Percentiles rank a stretch among this genome's conserved stretches.
phyloP scores from a whole-genome alignment of 352 stramenopile species.

The Globisporangium cystogenes region DNA sequence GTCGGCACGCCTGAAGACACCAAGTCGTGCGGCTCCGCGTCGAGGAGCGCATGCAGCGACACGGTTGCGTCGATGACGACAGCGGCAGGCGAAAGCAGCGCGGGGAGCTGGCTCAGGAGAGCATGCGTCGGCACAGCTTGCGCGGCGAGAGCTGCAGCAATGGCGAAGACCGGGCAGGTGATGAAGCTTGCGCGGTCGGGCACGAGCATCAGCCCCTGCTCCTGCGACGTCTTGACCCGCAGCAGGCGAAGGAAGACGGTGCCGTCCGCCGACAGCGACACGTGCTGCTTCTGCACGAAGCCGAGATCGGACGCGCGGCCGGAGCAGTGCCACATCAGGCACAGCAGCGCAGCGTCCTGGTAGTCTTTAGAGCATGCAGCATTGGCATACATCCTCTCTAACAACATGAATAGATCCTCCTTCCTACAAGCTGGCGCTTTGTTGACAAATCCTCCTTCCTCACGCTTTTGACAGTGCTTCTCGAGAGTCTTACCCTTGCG shows the following conservation, averaged over 20 bases:
- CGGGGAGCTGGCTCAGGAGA: not conserved
- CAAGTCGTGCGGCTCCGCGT: not conserved
- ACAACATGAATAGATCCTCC: too few species aligned
- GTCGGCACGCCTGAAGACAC: too few species aligned
- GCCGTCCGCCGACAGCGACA: not conserved
- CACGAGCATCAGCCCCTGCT: constrained; percentile 5
- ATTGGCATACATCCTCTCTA: too few species aligned
- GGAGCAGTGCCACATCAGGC: constrained; percentile 2
- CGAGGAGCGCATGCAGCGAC: not conserved
- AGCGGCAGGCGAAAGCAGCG: not conserved
- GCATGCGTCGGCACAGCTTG: not conserved
- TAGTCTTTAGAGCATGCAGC: not conserved
- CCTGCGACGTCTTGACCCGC: constrained; percentile 5
- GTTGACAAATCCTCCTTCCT: not conserved
- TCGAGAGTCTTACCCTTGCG: not conserved
- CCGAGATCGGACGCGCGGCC: not conserved
- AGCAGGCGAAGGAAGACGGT: constrained; percentile 1
- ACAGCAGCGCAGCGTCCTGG: constrained; percentile 1
- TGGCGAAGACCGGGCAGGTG: too few species aligned
- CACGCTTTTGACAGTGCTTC: not conserved
- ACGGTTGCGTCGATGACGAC: not conserved
- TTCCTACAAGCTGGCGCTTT: not conserved
- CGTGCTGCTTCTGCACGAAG: constrained; percentile 2
- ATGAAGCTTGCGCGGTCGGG: too few species aligned
- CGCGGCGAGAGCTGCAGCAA: not conserved